Evolutionary conservation across 108 stramenopile species (phyloP).

Genomic region (Phaeodactylum tricornutum): DNA sequence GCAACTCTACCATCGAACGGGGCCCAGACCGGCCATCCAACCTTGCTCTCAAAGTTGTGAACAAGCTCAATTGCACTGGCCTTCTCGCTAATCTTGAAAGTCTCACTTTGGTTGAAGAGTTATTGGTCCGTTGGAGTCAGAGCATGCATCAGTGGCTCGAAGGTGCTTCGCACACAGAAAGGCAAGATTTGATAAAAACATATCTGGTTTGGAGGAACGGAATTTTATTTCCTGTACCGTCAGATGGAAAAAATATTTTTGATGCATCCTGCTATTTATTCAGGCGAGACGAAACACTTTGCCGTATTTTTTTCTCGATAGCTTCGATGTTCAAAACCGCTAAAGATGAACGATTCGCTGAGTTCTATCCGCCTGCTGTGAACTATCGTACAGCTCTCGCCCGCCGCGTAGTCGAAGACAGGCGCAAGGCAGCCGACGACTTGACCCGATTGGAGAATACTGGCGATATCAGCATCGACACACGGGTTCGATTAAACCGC

Average conservation of each 20-base stretch:
- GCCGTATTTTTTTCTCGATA: conserved; percentile 56
- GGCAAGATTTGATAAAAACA: no score
- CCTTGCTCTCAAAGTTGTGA: no score
- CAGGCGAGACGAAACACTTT: conserved; percentile 51
- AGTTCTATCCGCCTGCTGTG: conserved; percentile 24
- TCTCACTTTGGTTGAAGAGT: conserved; percentile 62
- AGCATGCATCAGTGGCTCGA: conserved; percentile 19
- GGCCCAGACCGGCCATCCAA: no score
- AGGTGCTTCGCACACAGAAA: no score
- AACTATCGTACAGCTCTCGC: conserved; percentile 37
- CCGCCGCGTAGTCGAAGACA: conserved; percentile 32
- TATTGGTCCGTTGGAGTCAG: conserved; percentile 38
- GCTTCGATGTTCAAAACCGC: conserved; percentile 57
- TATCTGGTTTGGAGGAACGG: no score
- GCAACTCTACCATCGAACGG: conserved; percentile 10
- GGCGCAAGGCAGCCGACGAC: conserved; percentile 12
- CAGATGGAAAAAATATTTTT: no score
- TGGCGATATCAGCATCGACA: conserved; percentile 20
- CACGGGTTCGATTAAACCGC: conserved; percentile 11
- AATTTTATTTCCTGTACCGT: no score
- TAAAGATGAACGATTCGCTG: no score
- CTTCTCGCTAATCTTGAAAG: conserved; percentile 52
- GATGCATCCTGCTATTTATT: no score
- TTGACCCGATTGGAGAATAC: conserved; percentile 12
- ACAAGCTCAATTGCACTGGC: conserved; percentile 24